These are phyloP conservation scores for Lycium ferocissimum DNA, from an alignment of 257 asterid genomes.

Conservation along the genomic window DNA sequence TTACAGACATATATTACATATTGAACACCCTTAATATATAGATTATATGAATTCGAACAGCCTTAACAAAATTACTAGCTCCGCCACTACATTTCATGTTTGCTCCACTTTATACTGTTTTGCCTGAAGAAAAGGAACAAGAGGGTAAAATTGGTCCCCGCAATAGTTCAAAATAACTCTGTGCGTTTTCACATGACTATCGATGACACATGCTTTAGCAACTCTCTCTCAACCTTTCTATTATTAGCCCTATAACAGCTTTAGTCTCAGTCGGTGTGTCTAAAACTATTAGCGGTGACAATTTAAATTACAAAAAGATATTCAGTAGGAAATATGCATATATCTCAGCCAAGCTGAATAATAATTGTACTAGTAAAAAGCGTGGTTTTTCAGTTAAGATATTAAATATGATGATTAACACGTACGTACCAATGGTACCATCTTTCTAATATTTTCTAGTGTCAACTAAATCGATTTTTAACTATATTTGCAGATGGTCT, in stretches of 20 bases:
- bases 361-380: neutral
- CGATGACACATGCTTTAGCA: neutral
- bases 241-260: neutral
- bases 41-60: no score
- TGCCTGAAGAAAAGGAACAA: neutral
- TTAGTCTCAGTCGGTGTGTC: neutral
- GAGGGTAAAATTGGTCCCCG: neutral
- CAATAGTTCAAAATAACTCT: neutral
- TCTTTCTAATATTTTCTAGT: neutral
- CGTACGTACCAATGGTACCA: neutral
- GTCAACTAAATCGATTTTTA: neutral
- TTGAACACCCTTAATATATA: no score
- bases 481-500: constrained; percentile 66
- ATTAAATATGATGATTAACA: neutral
- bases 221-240: neutral
- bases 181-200: neutral
- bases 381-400: neutral
- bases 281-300: neutral
- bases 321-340: neutral
- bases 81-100: neutral
- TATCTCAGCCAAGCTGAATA: neutral
- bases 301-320: neutral
- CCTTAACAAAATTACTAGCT: no score
- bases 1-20: no score
- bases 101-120: neutral